Conservation (phyloP, 805 yeast genomes). For the Starmerella floris region DNA sequence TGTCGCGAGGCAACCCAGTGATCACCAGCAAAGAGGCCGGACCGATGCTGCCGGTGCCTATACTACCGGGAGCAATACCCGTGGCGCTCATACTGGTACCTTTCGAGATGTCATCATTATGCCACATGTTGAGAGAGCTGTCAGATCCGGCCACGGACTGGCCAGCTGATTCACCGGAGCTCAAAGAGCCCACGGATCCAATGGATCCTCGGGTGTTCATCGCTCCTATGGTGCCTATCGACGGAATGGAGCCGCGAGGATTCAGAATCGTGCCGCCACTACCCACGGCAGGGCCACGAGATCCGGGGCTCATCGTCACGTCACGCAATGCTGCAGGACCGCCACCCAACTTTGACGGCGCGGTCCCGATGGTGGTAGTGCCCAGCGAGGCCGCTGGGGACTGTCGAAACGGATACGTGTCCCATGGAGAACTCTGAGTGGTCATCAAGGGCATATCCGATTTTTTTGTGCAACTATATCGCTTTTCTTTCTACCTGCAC, state of each 20-base stretch:
- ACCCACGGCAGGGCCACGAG: conserved; percentile 3
- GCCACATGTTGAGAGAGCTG: conserved; percentile 6
- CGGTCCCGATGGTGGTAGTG: background rate
- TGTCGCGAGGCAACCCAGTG: conserved; percentile 28
- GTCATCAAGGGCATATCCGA: conserved; percentile 9
- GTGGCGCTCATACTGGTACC: background rate
- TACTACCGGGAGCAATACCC: background rate
- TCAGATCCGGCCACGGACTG: conserved; percentile 2
- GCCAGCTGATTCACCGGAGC: conserved; percentile 4
- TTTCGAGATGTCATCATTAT: background rate
- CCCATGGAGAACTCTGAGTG: conserved; percentile 9
- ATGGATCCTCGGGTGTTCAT: conserved; percentile 1
- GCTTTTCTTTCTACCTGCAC: background rate
- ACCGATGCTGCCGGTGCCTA: background rate
- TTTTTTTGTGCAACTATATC: too few species aligned
- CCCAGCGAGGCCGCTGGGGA: background rate
- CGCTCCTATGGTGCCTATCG: conserved; percentile 6
- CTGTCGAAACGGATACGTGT: conserved; percentile 9
- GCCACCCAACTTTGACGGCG: background rate
- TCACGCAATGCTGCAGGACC: conserved; percentile 2
- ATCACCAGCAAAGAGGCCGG: conserved; percentile 20
- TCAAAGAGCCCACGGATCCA: conserved; percentile 3
- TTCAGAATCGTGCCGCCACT: conserved; percentile 2
- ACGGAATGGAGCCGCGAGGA: conserved; percentile 8
- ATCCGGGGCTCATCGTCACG: conserved; percentile 6